Percentiles rank a stretch among this genome's conserved stretches.
phyloP scores from a whole-genome alignment of 371 early-diverging fungal species.

The Chytridium lagenaria region DNA sequence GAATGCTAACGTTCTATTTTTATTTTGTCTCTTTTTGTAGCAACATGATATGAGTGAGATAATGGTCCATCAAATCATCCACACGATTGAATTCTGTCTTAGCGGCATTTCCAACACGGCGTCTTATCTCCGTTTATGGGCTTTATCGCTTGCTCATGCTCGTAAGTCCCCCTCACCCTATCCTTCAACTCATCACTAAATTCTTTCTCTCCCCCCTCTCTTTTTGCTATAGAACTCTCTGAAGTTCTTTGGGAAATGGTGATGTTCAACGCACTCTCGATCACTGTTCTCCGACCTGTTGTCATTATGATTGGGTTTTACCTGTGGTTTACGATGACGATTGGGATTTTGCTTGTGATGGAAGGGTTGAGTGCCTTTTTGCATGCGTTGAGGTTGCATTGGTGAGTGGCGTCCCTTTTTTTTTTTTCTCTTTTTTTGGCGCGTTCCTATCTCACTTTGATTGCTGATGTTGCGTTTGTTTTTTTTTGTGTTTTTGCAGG shows the following conservation, averaged over 20 bases:
- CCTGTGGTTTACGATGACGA: constrained; percentile 86
- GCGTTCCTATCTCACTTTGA: neutral
- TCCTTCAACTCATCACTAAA: neutral
- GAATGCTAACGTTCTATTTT: neutral
- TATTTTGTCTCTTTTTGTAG: constrained; percentile 24
- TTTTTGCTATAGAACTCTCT: constrained; percentile 78
- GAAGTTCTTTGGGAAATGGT: constrained; percentile 98
- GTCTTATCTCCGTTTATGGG: constrained; percentile 99
- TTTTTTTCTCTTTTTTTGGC: constrained; percentile 7
- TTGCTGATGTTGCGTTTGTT: neutral
- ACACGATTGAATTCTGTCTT: constrained; percentile 99
- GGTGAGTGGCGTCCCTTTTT: constrained; percentile 59
- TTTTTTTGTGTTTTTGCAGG: constrained; percentile 45
- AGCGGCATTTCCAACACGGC: constrained; percentile 99
- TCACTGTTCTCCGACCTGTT: constrained; percentile 59
- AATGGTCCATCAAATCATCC: constrained; percentile 97
- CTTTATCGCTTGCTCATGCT: constrained; percentile 98
- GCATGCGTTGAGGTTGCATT: constrained; percentile 99
- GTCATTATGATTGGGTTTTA: constrained; percentile 75
- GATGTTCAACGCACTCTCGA: constrained; percentile 69
- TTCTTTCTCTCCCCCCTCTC: neutral
- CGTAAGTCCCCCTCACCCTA: too few species aligned
- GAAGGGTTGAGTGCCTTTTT: constrained; percentile 99
- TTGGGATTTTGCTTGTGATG: constrained; percentile 92
- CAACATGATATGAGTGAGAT: constrained; percentile 92